phyloP scores from a whole-genome alignment of 2,329 filamentous ascomycete genomes.

The Aspergillus costaricaensis region DNA sequence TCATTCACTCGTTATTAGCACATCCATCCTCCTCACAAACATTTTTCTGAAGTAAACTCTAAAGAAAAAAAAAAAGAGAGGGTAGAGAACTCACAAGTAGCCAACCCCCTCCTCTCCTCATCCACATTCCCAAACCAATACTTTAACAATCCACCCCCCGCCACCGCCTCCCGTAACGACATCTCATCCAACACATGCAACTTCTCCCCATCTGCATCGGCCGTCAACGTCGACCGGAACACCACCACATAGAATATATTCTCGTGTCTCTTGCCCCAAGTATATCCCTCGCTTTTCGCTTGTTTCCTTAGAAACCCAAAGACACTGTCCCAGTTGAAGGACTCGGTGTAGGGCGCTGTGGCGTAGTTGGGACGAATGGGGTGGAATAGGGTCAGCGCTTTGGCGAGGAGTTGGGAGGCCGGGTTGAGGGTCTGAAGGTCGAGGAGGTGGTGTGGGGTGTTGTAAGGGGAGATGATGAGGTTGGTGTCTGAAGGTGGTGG shows the following conservation, averaged over 20 bases:
- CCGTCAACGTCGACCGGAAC: conserved; percentile 73
- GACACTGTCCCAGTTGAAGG: conserved; percentile 78
- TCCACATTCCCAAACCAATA: conserved; percentile 88
- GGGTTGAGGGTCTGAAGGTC: conserved; percentile 67
- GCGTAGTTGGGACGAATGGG: conserved; percentile 72
- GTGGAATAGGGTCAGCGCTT: conserved; percentile 66
- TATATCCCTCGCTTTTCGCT: conserved; percentile 47
- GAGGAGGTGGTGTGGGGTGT: conserved; percentile 68
- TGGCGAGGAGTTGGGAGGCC: conserved; percentile 69
- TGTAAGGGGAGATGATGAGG: conserved; percentile 75
- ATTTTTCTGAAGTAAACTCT: background rate
- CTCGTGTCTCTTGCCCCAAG: conserved; percentile 59
- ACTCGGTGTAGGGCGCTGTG: conserved; percentile 68
- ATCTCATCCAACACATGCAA: conserved; percentile 74
- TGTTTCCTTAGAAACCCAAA: conserved; percentile 57
- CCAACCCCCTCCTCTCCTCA: conserved; percentile 71
- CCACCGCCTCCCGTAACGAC: conserved; percentile 77
- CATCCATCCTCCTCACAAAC: background rate
- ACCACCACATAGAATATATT: conserved; percentile 75
- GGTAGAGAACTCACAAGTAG: conserved; percentile 63
- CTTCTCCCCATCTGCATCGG: conserved; percentile 65
- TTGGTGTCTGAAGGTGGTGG: conserved; percentile 26
- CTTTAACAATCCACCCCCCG: conserved; percentile 80
- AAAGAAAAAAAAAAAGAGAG: background rate
- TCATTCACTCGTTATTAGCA: conserved; percentile 3